Evolutionary conservation across 306 rosid genomes (phyloP).

Genomic region (Ziziphus jujuba): DNA sequence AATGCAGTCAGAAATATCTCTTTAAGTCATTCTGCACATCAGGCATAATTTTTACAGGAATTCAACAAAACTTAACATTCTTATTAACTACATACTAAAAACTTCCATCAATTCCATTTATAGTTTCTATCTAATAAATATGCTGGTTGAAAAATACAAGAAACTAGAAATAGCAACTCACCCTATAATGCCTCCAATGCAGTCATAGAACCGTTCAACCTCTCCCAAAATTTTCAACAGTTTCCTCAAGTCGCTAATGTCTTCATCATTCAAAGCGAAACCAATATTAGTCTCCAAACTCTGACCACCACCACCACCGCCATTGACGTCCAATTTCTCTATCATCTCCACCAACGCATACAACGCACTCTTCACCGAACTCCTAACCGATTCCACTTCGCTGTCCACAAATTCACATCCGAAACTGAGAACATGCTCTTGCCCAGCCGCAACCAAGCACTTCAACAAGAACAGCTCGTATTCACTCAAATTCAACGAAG

Average conservation of each 20-base stretch:
- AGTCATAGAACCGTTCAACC: slow-evolving; percentile 76
- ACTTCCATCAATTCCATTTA: no score
- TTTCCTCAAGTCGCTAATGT: slow-evolving; percentile 55
- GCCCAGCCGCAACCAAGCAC: slow-evolving; percentile 86
- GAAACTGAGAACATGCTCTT: slow-evolving; percentile 64
- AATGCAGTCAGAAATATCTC: no score
- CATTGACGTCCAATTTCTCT: slow-evolving; percentile 56
- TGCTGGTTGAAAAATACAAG: background rate
- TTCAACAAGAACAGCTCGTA: slow-evolving; percentile 53
- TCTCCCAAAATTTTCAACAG: slow-evolving; percentile 60
- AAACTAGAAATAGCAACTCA: slow-evolving; percentile 31
- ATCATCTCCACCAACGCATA: slow-evolving; percentile 69
- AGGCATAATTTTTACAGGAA: no score
- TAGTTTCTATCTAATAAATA: no score
- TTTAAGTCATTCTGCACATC: no score
- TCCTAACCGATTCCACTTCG: slow-evolving; percentile 35
- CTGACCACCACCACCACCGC: slow-evolving; percentile 27
- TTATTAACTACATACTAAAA: no score
- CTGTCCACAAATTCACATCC: slow-evolving; percentile 34
- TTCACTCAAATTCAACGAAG: slow-evolving; percentile 34
- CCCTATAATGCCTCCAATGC: slow-evolving; percentile 98
- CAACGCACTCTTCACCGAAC: slow-evolving; percentile 65
- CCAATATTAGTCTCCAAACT: slow-evolving; percentile 34
- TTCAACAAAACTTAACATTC: no score
- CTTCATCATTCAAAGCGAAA: slow-evolving; percentile 50